phyloP scores from a whole-genome alignment of 1,284 basidiomycete species.

The Erythrobasidium hasegawianum region DNA sequence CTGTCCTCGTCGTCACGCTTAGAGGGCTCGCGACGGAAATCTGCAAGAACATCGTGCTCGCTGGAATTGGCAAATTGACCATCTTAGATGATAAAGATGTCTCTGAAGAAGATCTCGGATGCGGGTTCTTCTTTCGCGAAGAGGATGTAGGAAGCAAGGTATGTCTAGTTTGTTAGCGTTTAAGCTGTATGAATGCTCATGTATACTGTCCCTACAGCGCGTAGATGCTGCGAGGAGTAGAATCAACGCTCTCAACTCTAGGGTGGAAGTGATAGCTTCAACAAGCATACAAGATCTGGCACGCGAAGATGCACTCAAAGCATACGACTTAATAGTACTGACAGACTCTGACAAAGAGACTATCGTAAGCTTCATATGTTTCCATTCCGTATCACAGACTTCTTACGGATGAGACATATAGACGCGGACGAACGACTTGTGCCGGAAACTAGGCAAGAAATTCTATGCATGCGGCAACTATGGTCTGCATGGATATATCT shows the following conservation, averaged over 20 bases:
- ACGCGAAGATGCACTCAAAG: slow-evolving; percentile 49
- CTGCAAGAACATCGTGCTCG: slow-evolving; percentile 78
- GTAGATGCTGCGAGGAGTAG: slow-evolving; percentile 76
- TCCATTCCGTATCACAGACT: too few relatives aligned
- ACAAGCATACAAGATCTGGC: slow-evolving; percentile 50
- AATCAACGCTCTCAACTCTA: slow-evolving; percentile 84
- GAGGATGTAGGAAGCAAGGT: slow-evolving; percentile 86
- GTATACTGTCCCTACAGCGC: slow-evolving; percentile 57
- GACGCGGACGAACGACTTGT: slow-evolving; percentile 71
- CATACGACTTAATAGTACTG: slow-evolving; percentile 49
- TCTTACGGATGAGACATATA: slow-evolving; percentile 48
- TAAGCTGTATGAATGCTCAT: background rate
- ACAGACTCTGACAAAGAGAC: slow-evolving; percentile 49
- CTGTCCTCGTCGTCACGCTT: slow-evolving; percentile 77
- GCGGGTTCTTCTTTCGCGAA: slow-evolving; percentile 90
- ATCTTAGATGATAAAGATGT: slow-evolving; percentile 56
- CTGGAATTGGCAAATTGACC: slow-evolving; percentile 58
- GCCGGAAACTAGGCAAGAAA: slow-evolving; percentile 65
- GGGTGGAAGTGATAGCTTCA: slow-evolving; percentile 72
- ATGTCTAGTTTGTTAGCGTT: slow-evolving; percentile 39
- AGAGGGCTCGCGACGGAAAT: slow-evolving; percentile 87
- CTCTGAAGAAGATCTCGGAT: slow-evolving; percentile 71
- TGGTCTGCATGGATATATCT: slow-evolving; percentile 89
- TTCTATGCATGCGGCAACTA: slow-evolving; percentile 86
- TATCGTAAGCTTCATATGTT: slow-evolving; percentile 59